Conservation (phyloP, 2,329 filamentous ascomycete genomes). For the Pezicula radicicola region DNA sequence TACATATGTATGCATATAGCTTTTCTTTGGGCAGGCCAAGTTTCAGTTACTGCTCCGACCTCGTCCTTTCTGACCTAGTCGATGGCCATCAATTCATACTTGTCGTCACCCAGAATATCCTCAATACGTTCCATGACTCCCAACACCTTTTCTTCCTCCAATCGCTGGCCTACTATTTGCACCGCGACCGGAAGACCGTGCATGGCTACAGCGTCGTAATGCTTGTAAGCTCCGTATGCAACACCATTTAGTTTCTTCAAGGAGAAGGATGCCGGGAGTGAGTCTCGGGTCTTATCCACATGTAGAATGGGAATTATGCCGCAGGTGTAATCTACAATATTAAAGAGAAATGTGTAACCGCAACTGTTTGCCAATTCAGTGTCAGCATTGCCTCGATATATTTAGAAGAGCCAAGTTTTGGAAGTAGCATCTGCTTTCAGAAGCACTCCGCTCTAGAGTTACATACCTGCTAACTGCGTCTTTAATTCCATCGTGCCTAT, state of each 20-base stretch:
- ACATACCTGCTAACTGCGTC: constrained; percentile 62
- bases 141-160: constrained; percentile 31
- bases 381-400: too few species aligned
- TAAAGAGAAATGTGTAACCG: constrained; percentile 92
- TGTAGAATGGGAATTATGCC: constrained; percentile 84
- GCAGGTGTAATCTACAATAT: constrained; percentile 81
- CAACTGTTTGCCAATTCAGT: constrained; percentile 49
- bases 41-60: not conserved
- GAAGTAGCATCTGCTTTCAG: too few species aligned
- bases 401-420: too few species aligned
- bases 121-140: constrained; percentile 53
- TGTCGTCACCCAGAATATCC: constrained; percentile 61
- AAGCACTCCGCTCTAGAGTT: too few species aligned
- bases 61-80: constrained; percentile 12
- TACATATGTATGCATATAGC: not conserved
- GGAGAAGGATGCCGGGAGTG: constrained; percentile 59
- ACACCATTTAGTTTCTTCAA: constrained; percentile 71
- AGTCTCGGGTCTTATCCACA: constrained; percentile 68
- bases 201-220: constrained; percentile 82
- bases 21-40: not conserved
- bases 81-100: constrained; percentile 46
- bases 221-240: constrained; percentile 77
- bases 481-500: constrained; percentile 72
- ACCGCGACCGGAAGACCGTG: constrained; percentile 83
- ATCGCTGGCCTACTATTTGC: constrained; percentile 27